Percentiles rank a stretch among this genome's conserved stretches.
phyloP scores from a whole-genome alignment of 345 rosid genomes.

The Bretschneidera sinensis region DNA sequence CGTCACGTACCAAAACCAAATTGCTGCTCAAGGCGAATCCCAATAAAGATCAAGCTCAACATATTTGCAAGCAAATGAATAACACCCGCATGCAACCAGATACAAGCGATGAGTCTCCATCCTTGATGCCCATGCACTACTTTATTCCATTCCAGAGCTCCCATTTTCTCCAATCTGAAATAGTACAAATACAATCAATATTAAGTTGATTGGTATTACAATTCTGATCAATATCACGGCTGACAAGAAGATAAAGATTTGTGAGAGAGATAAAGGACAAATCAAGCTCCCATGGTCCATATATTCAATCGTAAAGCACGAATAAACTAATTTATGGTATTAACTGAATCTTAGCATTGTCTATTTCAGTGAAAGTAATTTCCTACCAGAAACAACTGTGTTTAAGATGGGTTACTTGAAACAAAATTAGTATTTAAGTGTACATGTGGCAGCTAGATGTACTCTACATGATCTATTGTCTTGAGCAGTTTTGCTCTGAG shows the following conservation, averaged over 20 bases:
- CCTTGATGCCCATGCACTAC: conserved; percentile 75
- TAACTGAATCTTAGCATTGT: too few species aligned
- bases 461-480: too few species aligned
- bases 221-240: not conserved
- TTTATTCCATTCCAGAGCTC: conserved; percentile 66
- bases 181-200: not conserved
- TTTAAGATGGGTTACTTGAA: too few species aligned
- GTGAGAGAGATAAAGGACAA: conserved; percentile 1
- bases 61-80: conserved; percentile 84
- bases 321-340: too few species aligned
- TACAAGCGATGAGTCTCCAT: conserved; percentile 80
- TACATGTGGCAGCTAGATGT: too few species aligned
- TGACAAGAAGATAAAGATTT: not conserved
- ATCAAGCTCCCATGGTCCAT: not conserved
- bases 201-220: not conserved
- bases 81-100: conserved; percentile 97
- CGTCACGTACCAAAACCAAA: conserved; percentile 73
- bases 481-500: too few species aligned
- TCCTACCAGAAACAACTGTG: too few species aligned
- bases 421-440: too few species aligned
- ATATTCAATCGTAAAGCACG: too few species aligned
- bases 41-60: conserved; percentile 79
- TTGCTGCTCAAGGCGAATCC: conserved; percentile 91
- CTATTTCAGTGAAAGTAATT: too few species aligned
- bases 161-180: conserved; percentile 80